Evolutionary conservation across 2,329 filamentous ascomycete species (phyloP).

Genomic region (Penicillium sp.): DNA sequence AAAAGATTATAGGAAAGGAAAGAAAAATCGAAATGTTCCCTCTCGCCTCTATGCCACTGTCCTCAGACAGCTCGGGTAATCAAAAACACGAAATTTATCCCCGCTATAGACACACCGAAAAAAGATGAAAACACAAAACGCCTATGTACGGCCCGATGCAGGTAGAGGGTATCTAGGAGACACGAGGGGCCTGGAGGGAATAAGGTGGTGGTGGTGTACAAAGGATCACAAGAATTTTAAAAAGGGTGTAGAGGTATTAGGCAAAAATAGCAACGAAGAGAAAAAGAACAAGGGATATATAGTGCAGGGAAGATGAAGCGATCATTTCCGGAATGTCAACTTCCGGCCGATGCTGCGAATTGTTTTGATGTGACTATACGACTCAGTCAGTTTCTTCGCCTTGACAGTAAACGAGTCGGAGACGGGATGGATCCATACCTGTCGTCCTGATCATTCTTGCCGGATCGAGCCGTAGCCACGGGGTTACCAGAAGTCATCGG

Average conservation of each 20-base stretch:
- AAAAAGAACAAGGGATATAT: neutral
- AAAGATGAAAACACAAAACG: conserved; percentile 15
- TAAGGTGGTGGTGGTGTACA: conserved; percentile 7
- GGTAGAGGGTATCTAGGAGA: conserved; percentile 27
- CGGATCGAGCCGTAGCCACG: conserved; percentile 25
- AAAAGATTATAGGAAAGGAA: neutral
- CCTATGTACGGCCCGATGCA: conserved; percentile 28
- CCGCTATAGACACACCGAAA: conserved; percentile 4
- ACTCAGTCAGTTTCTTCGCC: conserved; percentile 6
- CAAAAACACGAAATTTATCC: conserved; percentile 3
- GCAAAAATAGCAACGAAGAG: conserved; percentile 4
- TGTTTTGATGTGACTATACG: conserved; percentile 31
- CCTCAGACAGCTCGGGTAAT: neutral
- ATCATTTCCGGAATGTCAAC: conserved; percentile 31
- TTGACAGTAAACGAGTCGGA: neutral
- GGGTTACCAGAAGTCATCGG: conserved; percentile 34
- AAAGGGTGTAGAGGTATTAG: conserved; percentile 7
- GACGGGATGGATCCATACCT: conserved; percentile 28
- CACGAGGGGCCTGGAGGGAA: conserved; percentile 8
- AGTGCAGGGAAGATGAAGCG: neutral
- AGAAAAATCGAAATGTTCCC: conserved; percentile 1
- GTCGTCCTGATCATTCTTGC: conserved; percentile 32
- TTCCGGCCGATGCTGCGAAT: conserved; percentile 41
- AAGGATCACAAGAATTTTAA: conserved; percentile 1
- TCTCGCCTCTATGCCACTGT: conserved; percentile 25